Percentiles rank a stretch among this genome's conserved stretches.
Conservation (phyloP, 108 stramenopile genomes). For the Nitzschia palea region DNA sequence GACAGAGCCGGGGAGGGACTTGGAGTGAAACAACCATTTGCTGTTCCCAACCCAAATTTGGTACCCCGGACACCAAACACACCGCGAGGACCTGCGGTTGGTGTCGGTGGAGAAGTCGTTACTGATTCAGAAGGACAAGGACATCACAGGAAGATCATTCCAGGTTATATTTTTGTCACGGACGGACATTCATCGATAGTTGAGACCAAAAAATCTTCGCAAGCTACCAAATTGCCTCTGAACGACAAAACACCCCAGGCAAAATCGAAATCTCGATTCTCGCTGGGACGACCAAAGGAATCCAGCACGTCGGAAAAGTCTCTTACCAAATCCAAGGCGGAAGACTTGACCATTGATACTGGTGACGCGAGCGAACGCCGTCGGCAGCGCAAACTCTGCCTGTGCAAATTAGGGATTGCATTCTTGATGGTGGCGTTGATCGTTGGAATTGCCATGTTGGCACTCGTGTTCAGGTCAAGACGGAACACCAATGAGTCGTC, state of each 20-base stretch:
- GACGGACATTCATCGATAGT: constrained; percentile 7
- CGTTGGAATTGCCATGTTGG: constrained; percentile 15
- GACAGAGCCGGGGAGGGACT: constrained; percentile 8
- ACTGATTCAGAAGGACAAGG: background rate
- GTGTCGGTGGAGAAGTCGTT: background rate
- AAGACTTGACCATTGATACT: background rate
- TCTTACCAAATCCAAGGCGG: background rate
- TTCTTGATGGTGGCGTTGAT: background rate
- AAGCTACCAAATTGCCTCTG: background rate
- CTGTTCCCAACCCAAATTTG: background rate
- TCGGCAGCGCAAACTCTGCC: background rate
- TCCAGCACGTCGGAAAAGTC: background rate
- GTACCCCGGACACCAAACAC: background rate
- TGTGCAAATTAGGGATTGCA: background rate
- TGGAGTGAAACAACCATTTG: background rate
- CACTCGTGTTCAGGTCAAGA: background rate
- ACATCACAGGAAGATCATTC: constrained; percentile 7
- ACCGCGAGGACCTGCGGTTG: background rate
- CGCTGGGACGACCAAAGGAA: background rate
- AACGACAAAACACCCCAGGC: background rate
- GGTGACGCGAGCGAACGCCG: background rate
- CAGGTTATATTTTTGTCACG: constrained; percentile 23
- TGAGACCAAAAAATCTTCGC: background rate
- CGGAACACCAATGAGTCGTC: background rate
- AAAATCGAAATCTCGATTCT: background rate